phyloP scores from a whole-genome alignment of 371 early-diverging fungal species.

The Actinomucor elegans region DNA sequence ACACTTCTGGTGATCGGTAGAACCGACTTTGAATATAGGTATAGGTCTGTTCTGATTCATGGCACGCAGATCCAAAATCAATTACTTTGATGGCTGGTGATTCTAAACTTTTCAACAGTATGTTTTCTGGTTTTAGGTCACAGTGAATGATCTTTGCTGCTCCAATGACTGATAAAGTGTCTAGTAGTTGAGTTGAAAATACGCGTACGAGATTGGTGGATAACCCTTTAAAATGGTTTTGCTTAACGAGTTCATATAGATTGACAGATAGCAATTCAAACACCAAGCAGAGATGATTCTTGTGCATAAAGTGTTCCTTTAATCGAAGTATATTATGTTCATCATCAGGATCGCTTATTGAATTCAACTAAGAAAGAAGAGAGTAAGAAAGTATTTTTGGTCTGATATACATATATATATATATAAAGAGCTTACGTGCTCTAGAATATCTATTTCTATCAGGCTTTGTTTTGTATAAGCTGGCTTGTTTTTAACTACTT shows the following conservation, averaged over 20 bases:
- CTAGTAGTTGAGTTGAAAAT: conserved; percentile 82
- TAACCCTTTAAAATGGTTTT: conserved; percentile 94
- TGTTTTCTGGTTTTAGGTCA: conserved; percentile 98
- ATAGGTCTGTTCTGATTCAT: conserved; percentile 81
- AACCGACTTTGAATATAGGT: conserved; percentile 95
- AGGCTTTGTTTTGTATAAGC: conserved; percentile 95
- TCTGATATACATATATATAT: too few species aligned
- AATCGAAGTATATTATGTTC: conserved; percentile 84
- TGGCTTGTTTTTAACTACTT: conserved; percentile 95
- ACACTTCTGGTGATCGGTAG: conserved; percentile 95
- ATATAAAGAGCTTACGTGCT: conserved; percentile 50
- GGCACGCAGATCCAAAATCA: conserved; percentile 95
- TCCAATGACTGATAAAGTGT: conserved; percentile 57
- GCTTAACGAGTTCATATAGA: conserved; percentile 96
- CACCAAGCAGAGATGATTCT: conserved; percentile 93
- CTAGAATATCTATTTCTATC: conserved; percentile 93
- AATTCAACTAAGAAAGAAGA: conserved; percentile 63
- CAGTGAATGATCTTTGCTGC: conserved; percentile 88
- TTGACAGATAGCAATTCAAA: conserved; percentile 95
- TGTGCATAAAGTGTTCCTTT: conserved; percentile 89
- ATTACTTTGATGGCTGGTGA: conserved; percentile 92
- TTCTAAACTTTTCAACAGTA: conserved; percentile 81
- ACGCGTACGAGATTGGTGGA: conserved; percentile 84
- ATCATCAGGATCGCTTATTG: conserved; percentile 73
- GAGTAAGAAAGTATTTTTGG: not conserved